Base-by-base conservation (phyloP, 1,139 yeast species). In the Saccharomyces hybrid region DNA sequence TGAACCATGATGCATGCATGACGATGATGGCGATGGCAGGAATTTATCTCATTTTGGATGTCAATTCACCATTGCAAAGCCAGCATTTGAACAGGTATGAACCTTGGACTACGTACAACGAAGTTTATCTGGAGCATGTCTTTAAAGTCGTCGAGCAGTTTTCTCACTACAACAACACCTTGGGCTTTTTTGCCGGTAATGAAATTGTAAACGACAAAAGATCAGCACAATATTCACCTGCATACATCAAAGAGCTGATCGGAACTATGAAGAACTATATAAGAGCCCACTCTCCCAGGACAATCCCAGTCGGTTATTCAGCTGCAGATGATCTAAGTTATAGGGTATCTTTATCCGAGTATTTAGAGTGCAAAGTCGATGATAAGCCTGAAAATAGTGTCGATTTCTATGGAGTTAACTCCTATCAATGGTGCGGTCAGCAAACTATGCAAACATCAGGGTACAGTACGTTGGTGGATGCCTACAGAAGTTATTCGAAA, bases 341-440 rank as follows among this genome's bases (percentile, higher is more conserved):
- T 69, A 78, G 99, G 61, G 81, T 81, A n/a, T 79, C 96, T 0
- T 75, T 90, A 54, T 88, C 97, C 3, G 78, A 82, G 57, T 93
- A 89, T 67, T 78, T 93, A 59, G 93, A 87, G 66, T 93, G 98
- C 67, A 80, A 80, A 47, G 83, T 80, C n/a, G 66, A 68, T 11
- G 77, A 77, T n/a, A 71, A 77, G 0, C 55, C 63, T 3, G 67
- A 70, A 11, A 84, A 86, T 51, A 73, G 85, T 1, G 88, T 89
- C 31, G 99, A 93, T 68, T 93, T 93, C 67, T 91, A 89, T 72
- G 99, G 99, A 4, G 91, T 93, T 54, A 93, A 93, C 70, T 85
- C 96, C 0, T 93, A 93, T 70, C 96, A 90, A 69, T 93, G 99
- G 99, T 93, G 99, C 73, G 99, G 99, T 4, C 80, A 82, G 50